Evolutionary conservation across 2,329 filamentous ascomycete genomes (phyloP), one percentile per base, ranked within the genome.

Genomic region (Pseudocercospora macadamiae): DNA sequence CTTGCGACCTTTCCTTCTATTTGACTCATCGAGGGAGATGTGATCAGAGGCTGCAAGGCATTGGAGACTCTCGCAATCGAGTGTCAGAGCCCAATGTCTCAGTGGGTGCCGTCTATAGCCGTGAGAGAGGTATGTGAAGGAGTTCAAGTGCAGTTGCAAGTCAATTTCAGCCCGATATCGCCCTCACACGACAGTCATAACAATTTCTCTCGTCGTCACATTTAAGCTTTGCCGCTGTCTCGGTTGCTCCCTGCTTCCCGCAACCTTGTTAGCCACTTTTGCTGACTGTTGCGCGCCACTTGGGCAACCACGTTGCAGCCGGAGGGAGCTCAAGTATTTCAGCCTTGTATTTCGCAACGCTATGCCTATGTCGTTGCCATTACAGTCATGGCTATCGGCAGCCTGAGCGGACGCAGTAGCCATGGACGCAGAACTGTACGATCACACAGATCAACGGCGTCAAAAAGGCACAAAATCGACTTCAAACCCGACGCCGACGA

Each of bases 321-420:
- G 10, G 6, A 28, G 45, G 25, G 45, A 30, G 16, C 45, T 28
- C 14, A 16, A 26, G 30, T 36, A 51, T 32, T 10, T 34, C 28
- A 51, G 48, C 48, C 42, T 51, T 32, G 28, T 28, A 51, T 25
- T n/a, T 36, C 48, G 21, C 16, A 10, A 32, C 14, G 12, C 30
- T 9, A 49, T 49, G 45, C n/a, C 18, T 18, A 39, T 18, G 36
- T 48, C 51, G 32, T 26, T 18, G 44, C 14, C 26, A 51, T 42
- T 34, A 19, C 42, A 25, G 30, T 18, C 45, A 68, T 66, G 63
- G 59, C 57, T 34, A 57, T 57, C 47, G 61, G 53, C 54, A 65
- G 61, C 55, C 51, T 65, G 28, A 44, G 63, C 48, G 63, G 63
- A n/a, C 64, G 64, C 39, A 66, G 58, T 54, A 57, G 59, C 25